Conservation (phyloP, 805 yeast species). For the Wickerhamomyces xylosicus region DNA sequence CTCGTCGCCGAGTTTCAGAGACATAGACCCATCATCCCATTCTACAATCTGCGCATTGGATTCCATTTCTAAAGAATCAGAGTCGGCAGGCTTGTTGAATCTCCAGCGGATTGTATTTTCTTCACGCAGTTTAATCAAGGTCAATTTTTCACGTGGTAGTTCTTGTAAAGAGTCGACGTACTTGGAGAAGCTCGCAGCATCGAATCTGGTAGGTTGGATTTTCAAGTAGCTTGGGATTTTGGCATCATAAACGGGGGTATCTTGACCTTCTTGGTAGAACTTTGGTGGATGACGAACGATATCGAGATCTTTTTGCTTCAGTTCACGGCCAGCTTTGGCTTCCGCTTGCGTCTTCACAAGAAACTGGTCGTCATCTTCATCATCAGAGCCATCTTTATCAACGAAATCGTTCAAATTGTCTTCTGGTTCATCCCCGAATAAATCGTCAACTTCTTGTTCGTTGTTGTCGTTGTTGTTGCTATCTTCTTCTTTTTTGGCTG, state of each 20-base stretch:
- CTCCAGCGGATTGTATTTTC: slow-evolving; percentile 93
- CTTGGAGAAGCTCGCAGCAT: slow-evolving; percentile 55
- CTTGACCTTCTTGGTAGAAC: slow-evolving; percentile 21
- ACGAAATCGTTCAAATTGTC: slow-evolving; percentile 6
- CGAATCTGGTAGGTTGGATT: slow-evolving; percentile 82
- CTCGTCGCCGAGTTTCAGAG: slow-evolving; percentile 82
- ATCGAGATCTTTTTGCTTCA: slow-evolving; percentile 30
- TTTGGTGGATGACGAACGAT: slow-evolving; percentile 28
- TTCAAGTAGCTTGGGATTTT: slow-evolving; percentile 77
- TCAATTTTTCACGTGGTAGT: slow-evolving; percentile 27
- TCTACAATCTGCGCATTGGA: slow-evolving; percentile 83
- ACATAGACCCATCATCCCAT: slow-evolving; percentile 90
- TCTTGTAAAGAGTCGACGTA: slow-evolving; percentile 30
- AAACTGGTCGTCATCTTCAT: slow-evolving; percentile 22
- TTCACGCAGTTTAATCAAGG: slow-evolving; percentile 57
- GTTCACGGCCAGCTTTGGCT: slow-evolving; percentile 20
- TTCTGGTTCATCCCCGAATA: slow-evolving; percentile 24
- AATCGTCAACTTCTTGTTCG: slow-evolving; percentile 25
- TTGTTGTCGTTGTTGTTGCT: slow-evolving; percentile 6
- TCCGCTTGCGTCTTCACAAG: slow-evolving; percentile 6
- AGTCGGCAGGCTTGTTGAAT: slow-evolving; percentile 51
- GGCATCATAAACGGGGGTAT: slow-evolving; percentile 29
- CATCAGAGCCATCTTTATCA: slow-evolving; percentile 7
- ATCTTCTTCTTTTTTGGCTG: slow-evolving; percentile 1
- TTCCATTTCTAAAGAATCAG: slow-evolving; percentile 56